Evolutionary conservation across 1,139 yeast genomes (phyloP).

Genomic region (Scheffersomyces titani): DNA sequence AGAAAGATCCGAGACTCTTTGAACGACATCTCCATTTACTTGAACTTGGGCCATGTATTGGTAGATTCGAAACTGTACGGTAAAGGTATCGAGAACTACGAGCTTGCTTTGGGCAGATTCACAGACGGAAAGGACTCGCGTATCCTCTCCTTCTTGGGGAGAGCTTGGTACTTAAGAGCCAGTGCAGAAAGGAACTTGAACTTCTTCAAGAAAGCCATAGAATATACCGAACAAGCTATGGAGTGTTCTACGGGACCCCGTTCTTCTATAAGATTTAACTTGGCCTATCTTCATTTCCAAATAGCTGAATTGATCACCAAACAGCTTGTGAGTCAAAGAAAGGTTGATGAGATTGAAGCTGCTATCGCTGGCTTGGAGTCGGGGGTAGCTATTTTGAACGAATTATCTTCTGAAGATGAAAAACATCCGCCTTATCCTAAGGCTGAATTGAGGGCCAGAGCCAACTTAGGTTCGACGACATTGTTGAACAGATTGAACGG

Average conservation of each 20-base stretch:
- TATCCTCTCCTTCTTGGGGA: constrained; percentile 72
- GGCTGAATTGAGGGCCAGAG: constrained; percentile 80
- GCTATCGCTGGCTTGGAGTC: constrained; percentile 60
- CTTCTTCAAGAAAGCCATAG: constrained; percentile 62
- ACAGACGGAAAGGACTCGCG: constrained; percentile 65
- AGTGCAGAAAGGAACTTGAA: constrained; percentile 62
- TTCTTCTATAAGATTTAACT: constrained; percentile 66
- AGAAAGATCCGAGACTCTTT: constrained; percentile 89
- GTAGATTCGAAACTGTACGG: constrained; percentile 79
- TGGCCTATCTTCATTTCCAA: constrained; percentile 84
- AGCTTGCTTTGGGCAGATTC: constrained; percentile 70
- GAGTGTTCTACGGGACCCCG: constrained; percentile 33
- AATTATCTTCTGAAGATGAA: constrained; percentile 54
- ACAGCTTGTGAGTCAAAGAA: constrained; percentile 59
- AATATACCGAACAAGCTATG: constrained; percentile 61
- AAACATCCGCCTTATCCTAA: constrained; percentile 73
- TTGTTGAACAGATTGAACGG: constrained; percentile 70
- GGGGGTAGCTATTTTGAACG: constrained; percentile 63
- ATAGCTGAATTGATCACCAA: constrained; percentile 81
- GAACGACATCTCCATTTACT: constrained; percentile 76
- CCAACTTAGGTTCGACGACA: constrained; percentile 78
- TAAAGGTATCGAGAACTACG: constrained; percentile 88
- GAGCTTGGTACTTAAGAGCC: constrained; percentile 91
- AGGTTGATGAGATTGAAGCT: constrained; percentile 58
- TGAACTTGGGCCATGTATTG: constrained; percentile 87